Conservation (phyloP, 139 green algal species). For the Micromonas commoda region DNA sequence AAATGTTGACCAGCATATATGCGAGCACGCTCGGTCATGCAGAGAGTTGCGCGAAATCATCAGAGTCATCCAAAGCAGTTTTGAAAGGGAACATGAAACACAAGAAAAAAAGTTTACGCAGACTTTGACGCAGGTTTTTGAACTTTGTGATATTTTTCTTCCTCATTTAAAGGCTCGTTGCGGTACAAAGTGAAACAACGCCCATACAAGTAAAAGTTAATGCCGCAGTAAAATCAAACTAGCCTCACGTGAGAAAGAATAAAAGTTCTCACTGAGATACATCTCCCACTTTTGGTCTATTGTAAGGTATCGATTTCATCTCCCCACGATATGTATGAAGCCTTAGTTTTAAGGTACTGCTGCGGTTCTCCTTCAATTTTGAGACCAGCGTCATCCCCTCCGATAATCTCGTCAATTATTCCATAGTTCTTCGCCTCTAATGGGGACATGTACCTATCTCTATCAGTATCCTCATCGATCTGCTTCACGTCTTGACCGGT, state of each 20-base stretch:
- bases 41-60: constrained; percentile 62
- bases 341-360: constrained; percentile 31
- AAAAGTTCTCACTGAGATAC: neutral
- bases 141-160: neutral
- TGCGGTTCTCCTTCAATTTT: constrained; percentile 48
- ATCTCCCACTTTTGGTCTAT: neutral
- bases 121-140: constrained; percentile 48
- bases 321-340: constrained; percentile 32
- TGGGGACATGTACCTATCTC: constrained; percentile 95
- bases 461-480: constrained; percentile 95
- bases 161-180: neutral
- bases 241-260: neutral
- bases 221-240: too few species aligned
- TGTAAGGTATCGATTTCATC: constrained; percentile 15
- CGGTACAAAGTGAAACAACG: too few species aligned
- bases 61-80: too few species aligned
- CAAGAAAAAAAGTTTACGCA: constrained; percentile 72
- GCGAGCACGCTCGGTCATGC: constrained; percentile 36
- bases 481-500: constrained; percentile 55
- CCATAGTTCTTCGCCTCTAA: constrained; percentile 93
- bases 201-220: too few species aligned
- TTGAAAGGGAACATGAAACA: constrained; percentile 44
- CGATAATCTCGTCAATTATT: constrained; percentile 94
- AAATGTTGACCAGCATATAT: constrained; percentile 86
- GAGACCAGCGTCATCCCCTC: constrained; percentile 79